These are phyloP conservation scores for Suhomyces atakaporum DNA, from an alignment of 1,139 yeast genomes.

Conservation along the genomic window DNA sequence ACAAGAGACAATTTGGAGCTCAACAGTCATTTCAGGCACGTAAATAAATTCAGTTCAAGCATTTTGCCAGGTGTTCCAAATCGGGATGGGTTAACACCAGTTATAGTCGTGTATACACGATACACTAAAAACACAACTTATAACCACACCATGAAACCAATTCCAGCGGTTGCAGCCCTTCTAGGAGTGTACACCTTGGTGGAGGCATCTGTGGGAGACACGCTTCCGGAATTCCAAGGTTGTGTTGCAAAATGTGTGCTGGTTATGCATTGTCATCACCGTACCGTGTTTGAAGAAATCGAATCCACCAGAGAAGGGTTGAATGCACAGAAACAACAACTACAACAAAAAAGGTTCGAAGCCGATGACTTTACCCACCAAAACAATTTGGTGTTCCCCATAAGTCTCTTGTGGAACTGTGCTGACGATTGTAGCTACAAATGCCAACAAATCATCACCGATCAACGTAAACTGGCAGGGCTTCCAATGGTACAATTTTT, in stretches of 20 bases:
- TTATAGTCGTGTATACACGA: too few species aligned
- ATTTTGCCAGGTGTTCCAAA: too few species aligned
- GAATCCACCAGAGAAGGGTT: slow-evolving; percentile 5
- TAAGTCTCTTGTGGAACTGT: slow-evolving; percentile 36
- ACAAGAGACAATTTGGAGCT: too few species aligned
- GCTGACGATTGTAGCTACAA: slow-evolving; percentile 43
- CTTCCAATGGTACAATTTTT: slow-evolving; percentile 41
- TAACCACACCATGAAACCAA: slow-evolving; percentile 5
- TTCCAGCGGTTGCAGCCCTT: not conserved
- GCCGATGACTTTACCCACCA: slow-evolving; percentile 9
- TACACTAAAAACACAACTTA: not conserved
- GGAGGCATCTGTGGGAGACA: slow-evolving; percentile 19
- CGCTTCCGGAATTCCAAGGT: slow-evolving; percentile 19
- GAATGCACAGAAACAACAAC: not conserved
- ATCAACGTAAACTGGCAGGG: slow-evolving; percentile 21
- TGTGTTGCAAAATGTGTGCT: slow-evolving; percentile 19
- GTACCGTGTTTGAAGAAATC: slow-evolving; percentile 13
- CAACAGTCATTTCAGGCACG: too few species aligned
- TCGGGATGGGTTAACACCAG: too few species aligned
- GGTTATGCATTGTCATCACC: slow-evolving; percentile 13
- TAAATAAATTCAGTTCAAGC: too few species aligned
- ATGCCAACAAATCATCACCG: slow-evolving; percentile 42
- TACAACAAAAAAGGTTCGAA: not conserved
- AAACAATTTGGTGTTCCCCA: slow-evolving; percentile 12
- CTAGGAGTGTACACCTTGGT: slow-evolving; percentile 2